A percentile compares a stretch with the other conserved stretches of the same genome.
Evolutionary conservation across 495 filamentous ascomycete genomes (phyloP).

Genomic region (Oidiodendron maius): DNA sequence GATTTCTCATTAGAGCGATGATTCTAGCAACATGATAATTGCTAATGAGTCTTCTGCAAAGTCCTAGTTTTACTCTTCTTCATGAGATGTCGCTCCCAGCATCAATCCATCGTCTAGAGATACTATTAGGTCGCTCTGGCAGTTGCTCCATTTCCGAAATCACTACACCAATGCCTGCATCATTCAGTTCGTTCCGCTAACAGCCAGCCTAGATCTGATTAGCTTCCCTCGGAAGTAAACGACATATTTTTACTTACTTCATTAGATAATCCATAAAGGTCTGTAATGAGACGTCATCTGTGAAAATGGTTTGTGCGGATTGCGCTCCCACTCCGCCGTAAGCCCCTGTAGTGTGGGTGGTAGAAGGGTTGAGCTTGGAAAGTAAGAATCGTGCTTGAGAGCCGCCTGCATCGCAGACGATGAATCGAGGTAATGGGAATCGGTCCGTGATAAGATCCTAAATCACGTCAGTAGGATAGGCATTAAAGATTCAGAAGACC

Average conservation of each 20-base stretch:
- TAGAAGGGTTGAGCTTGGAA: slow-evolving; percentile 96
- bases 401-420: slow-evolving; percentile 96
- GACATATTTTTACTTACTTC: slow-evolving; percentile 64
- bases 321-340: slow-evolving; percentile 83
- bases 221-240: background rate
- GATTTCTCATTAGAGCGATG: too few relatives aligned
- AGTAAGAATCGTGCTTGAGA: slow-evolving; percentile 97
- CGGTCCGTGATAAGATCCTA: slow-evolving; percentile 96
- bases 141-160: background rate
- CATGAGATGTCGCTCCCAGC: too few relatives aligned
- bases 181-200: slow-evolving; percentile 49
- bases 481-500: slow-evolving; percentile 23
- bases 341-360: slow-evolving; percentile 89
- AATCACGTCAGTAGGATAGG: slow-evolving; percentile 17
- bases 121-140: background rate
- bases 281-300: slow-evolving; percentile 95
- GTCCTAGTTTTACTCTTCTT: too few relatives aligned
- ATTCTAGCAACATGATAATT: too few relatives aligned
- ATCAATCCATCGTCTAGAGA: too few relatives aligned
- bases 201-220: slow-evolving; percentile 38
- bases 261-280: slow-evolving; percentile 99
- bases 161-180: background rate
- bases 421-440: slow-evolving; percentile 96
- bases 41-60: too few relatives aligned
- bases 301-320: slow-evolving; percentile 97